Percentiles rank a stretch among this genome's conserved stretches.
phyloP scores from a whole-genome alignment of 805 yeast genomes.

The Schizosaccharomyces japonicus region DNA sequence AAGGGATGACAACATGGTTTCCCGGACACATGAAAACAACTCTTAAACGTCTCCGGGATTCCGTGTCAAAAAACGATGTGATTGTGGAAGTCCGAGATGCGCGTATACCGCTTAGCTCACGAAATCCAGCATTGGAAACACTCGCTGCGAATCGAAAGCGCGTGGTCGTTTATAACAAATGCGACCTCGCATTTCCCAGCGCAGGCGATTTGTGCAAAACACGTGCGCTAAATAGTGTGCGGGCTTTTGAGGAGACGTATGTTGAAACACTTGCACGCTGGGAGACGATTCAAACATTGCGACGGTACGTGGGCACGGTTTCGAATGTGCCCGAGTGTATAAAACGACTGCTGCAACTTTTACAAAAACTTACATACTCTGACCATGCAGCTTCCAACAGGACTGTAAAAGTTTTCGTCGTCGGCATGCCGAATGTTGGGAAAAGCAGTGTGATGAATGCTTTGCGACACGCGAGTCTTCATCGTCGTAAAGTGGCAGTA shows the following conservation, averaged over 20 bases:
- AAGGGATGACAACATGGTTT: slow-evolving; percentile 23
- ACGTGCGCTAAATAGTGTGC: background rate
- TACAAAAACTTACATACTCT: slow-evolving; percentile 15
- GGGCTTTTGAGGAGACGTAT: background rate
- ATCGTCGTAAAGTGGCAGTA: slow-evolving; percentile 39
- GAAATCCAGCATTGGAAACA: slow-evolving; percentile 55
- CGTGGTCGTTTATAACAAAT: slow-evolving; percentile 54
- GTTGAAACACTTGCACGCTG: background rate
- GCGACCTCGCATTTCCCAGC: slow-evolving; percentile 23
- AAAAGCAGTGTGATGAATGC: slow-evolving; percentile 70
- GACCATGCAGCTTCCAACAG: slow-evolving; percentile 15
- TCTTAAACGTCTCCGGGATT: slow-evolving; percentile 34
- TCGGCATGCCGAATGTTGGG: slow-evolving; percentile 97
- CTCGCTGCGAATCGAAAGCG: slow-evolving; percentile 31
- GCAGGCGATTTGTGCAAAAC: slow-evolving; percentile 21
- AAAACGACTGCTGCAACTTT: background rate
- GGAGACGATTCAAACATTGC: background rate
- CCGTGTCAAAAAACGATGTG: slow-evolving; percentile 60
- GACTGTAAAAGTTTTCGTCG: slow-evolving; percentile 43
- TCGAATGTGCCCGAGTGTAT: background rate
- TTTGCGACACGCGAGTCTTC: slow-evolving; percentile 26
- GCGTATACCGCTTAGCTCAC: slow-evolving; percentile 67
- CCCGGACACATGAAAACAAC: slow-evolving; percentile 83
- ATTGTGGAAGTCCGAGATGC: slow-evolving; percentile 71
- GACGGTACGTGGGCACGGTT: background rate